These are phyloP conservation scores for Melastoma malabathricum DNA, from an alignment of 345 rosid species.

Conservation along the genomic window DNA sequence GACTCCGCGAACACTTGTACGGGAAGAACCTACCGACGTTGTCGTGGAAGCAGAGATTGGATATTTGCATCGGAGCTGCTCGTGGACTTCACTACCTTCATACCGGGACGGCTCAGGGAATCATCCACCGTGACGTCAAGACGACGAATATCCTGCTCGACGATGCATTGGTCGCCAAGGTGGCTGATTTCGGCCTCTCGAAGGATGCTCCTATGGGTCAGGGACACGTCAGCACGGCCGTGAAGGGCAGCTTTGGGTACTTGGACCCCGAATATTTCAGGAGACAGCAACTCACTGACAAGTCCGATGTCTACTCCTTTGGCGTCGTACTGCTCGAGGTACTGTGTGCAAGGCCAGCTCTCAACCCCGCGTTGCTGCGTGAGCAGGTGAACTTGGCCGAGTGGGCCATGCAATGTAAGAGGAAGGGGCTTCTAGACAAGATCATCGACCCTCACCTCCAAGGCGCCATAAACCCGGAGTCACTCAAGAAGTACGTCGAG, in stretches of 20 bases:
- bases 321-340: slow-evolving; percentile 24
- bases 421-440: slow-evolving; percentile 11
- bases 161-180: slow-evolving; percentile 9
- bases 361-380: slow-evolving; percentile 5
- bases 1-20: slow-evolving; percentile 6
- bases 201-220: slow-evolving; percentile 10
- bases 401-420: slow-evolving; percentile 12
- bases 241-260: slow-evolving; percentile 8
- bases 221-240: slow-evolving; percentile 8
- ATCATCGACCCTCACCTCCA: slow-evolving; percentile 16
- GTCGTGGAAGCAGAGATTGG: slow-evolving; percentile 9
- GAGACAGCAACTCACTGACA: slow-evolving; percentile 6
- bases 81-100: slow-evolving; percentile 9
- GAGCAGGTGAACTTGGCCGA: slow-evolving; percentile 16
- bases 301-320: slow-evolving; percentile 15
- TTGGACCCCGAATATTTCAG: slow-evolving; percentile 9
- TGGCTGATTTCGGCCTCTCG: slow-evolving; percentile 8
- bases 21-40: slow-evolving; percentile 8
- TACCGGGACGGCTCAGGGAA: slow-evolving; percentile 7
- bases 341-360: slow-evolving; percentile 18
- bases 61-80: slow-evolving; percentile 6
- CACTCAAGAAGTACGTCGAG: slow-evolving; percentile 10
- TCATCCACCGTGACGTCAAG: slow-evolving; percentile 8
- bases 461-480: slow-evolving; percentile 15
- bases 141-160: slow-evolving; percentile 5